Evolutionary conservation across 1,284 basidiomycete species (phyloP), one percentile per base, ranked within the genome.

Genomic region (Pyrrhoderma lamaoense): DNA sequence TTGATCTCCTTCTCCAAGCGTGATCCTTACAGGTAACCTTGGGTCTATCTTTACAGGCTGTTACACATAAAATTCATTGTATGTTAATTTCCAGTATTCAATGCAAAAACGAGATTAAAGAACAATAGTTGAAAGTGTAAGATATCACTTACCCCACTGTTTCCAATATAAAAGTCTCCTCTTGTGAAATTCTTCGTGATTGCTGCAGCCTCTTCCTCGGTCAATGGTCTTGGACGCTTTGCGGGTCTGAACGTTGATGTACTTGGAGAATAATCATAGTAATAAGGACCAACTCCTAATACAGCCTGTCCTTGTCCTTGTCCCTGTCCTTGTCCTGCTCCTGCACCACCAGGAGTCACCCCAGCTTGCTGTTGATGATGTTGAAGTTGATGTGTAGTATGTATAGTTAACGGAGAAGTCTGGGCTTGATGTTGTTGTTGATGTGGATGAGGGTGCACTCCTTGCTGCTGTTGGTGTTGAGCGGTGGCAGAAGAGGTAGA

Each of bases 241-340:
- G 69, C 77, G 2, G 85, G 81, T 14, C 85, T 80, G 68, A 87
- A 86, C 3, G 84, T 79, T 19, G 82, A 81, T 19, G 81, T 75
- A 80, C 83, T 16, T 81, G 82, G 78, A 58, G 79, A 85, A 67
- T 87, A 87, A 67, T 87, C 83, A 64, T 85, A 86, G 60, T 85
- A 87, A 60, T 83, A 80, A 54, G 82, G 81, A 49, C 82, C 46
- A 14, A 46, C 27, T 31, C 27, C 27, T 11, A 31, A 5, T 31
- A 31, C 27, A 11, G 27, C 27, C 5, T 5, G 27, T 31, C 27
- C 27, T 31, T 31, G 27, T 31, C 27, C 27, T 31, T 5, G 27
- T 31, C 27, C 27, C 27, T 31, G 27, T 31, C 7, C 5, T 31
- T 5, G 27, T 11, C 27, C 27, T 11, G 5, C 27, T 31, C 27